phyloP scores from a whole-genome alignment of 768 basidiomycete genomes.

The Sarcodon aspratus region DNA sequence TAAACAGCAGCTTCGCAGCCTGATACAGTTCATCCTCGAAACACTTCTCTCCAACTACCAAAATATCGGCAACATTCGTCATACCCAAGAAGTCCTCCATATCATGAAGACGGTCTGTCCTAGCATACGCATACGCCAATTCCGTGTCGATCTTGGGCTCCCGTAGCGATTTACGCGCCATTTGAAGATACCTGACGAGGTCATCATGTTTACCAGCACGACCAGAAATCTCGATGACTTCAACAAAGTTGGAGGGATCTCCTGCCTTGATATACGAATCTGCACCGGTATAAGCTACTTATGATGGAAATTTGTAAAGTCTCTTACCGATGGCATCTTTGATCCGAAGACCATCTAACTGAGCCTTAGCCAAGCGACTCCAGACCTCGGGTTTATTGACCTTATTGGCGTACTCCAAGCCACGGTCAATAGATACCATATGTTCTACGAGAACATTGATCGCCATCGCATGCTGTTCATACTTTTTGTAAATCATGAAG shows the following conservation, averaged over 20 bases:
- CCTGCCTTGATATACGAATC: conserved; percentile 98
- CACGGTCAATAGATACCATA: conserved; percentile 95
- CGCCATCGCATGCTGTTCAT: conserved; percentile 89
- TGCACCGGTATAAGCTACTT: conserved; percentile 13
- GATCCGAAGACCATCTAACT: conserved; percentile 94
- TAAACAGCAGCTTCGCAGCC: conserved; percentile 90
- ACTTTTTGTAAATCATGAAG: conserved; percentile 94
- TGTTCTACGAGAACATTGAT: conserved; percentile 98
- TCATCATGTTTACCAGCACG: conserved; percentile 90
- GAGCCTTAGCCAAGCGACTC: conserved; percentile 97
- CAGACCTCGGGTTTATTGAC: conserved; percentile 95
- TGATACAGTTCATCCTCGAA: conserved; percentile 98
- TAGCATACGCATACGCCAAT: conserved; percentile 95
- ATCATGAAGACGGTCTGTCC: conserved; percentile 93
- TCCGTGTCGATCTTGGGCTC: conserved; percentile 99
- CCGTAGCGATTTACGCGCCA: conserved; percentile 94
- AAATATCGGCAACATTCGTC: conserved; percentile 96
- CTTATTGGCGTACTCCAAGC: conserved; percentile 91
- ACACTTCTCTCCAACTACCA: conserved; percentile 98
- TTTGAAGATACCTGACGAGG: conserved; percentile 93
- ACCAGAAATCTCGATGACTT: conserved; percentile 93
- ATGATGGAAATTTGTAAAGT: background rate
- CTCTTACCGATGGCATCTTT: conserved; percentile 89
- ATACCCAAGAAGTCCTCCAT: conserved; percentile 99
- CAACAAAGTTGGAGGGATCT: conserved; percentile 86